These are phyloP conservation scores for Crassisporium funariophilum DNA, from an alignment of 768 basidiomycete genomes.

Conservation along the genomic window DNA sequence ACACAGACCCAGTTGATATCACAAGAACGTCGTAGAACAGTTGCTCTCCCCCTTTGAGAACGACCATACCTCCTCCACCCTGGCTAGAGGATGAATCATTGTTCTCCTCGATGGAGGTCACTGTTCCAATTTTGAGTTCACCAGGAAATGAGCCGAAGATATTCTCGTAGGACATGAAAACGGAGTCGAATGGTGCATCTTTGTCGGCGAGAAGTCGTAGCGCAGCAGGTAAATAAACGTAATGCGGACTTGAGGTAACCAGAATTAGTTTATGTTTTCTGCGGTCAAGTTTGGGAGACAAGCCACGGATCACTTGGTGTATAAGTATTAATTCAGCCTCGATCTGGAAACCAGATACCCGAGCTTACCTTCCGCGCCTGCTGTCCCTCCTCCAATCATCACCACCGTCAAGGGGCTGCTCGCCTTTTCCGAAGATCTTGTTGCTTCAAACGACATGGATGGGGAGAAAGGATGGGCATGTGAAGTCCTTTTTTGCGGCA, in stretches of 20 bases:
- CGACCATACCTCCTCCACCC: conserved; percentile 45
- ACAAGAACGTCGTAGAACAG: conserved; percentile 58
- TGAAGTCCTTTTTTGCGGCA: no score
- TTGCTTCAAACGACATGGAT: conserved; percentile 13
- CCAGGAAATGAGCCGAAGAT: conserved; percentile 55
- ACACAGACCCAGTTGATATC: conserved; percentile 57
- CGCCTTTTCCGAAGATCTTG: conserved; percentile 16
- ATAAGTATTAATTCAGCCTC: background rate
- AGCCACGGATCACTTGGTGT: conserved; percentile 39
- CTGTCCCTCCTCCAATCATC: conserved; percentile 22
- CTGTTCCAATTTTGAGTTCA: conserved; percentile 41
- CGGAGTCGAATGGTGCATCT: conserved; percentile 43
- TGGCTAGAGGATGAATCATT: conserved; percentile 16
- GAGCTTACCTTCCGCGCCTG: conserved; percentile 20
- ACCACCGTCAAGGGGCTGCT: conserved; percentile 14
- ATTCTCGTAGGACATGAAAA: conserved; percentile 56
- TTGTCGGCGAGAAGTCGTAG: conserved; percentile 53
- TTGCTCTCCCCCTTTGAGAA: conserved; percentile 48
- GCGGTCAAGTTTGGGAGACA: conserved; percentile 52
- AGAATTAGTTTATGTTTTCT: conserved; percentile 53
- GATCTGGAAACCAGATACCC: conserved; percentile 3
- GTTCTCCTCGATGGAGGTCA: conserved; percentile 32
- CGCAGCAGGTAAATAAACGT: conserved; percentile 47
- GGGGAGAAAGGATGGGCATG: no score
- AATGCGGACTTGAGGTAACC: conserved; percentile 52